These are phyloP conservation scores for Fagus crenata DNA, from an alignment of 306 rosid species.

Conservation along the genomic window DNA sequence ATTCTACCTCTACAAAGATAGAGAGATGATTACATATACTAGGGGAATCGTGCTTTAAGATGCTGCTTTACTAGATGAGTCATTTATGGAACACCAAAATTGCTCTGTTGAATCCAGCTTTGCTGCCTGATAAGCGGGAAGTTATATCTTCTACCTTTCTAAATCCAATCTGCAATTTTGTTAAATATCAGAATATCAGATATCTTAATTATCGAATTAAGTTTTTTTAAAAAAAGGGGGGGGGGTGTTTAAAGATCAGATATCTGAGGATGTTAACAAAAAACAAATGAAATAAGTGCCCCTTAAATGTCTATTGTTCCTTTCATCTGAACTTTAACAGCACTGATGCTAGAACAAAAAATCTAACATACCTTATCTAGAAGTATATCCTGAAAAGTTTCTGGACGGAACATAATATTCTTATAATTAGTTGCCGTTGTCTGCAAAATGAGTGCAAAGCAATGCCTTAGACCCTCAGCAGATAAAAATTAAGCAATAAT, in stretches of 20 bases:
- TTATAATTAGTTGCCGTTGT: conserved; percentile 50
- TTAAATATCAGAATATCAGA: conserved; percentile 2
- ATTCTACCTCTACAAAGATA: not conserved
- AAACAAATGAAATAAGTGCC: not conserved
- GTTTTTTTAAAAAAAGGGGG: too few relatives aligned
- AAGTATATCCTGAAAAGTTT: conserved; percentile 67
- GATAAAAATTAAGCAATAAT: not conserved
- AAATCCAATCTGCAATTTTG: conserved; percentile 67
- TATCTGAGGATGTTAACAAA: conserved; percentile 6
- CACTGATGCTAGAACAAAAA: not conserved
- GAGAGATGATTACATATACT: conserved; percentile 5
- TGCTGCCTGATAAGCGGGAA: conserved; percentile 54
- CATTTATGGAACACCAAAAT: conserved; percentile 73
- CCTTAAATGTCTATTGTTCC: not conserved
- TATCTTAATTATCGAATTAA: not conserved
- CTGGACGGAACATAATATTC: conserved; percentile 49
- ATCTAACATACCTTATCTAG: conserved; percentile 69
- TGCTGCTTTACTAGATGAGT: conserved; percentile 21
- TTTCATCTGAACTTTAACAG: conserved; percentile 14
- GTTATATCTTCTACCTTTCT: conserved; percentile 64
- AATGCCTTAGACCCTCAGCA: not conserved
- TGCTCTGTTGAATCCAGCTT: conserved; percentile 81
- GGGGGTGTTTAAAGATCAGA: not conserved
- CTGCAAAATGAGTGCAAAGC: conserved; percentile 39
- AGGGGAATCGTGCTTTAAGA: not conserved